Evolutionary conservation across 2,329 filamentous ascomycete genomes (phyloP), one percentile per base, ranked within the genome.

Genomic region (Cytospora schulzeri): DNA sequence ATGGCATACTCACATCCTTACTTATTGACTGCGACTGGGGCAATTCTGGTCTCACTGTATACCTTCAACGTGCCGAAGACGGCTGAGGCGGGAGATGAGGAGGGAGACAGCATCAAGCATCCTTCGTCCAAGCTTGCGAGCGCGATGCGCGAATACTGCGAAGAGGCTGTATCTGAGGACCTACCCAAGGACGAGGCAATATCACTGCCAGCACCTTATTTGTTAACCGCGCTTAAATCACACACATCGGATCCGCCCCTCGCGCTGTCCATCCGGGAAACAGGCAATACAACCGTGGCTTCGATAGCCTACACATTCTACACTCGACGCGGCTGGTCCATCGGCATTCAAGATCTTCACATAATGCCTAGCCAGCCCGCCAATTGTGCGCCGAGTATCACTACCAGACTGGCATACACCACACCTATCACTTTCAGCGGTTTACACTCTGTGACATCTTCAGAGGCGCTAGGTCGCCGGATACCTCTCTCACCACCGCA

Each of bases 331-430:
- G 93, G 93, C 31, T 97, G 93, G 91, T 93, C 91, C 9, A 85
- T 97, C 19, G 93, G 93, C 2, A 86, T 98, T n/a, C 94, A 98
- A 75, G 94, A 97, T 75, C 80, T 97, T 52, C 88, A 90, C 64
- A 83, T 96, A 52, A 76, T 72, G 0, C 48, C 55, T 5, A 53
- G 38, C 31, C 15, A 48, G 26, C 48, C 35, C 9, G 29, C 29
- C 3, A 62, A 64, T 24, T 11, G 51, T 17, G 61, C 64, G 22
- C 73, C 78, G 0, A 74, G 77, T 15, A 73, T 81, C 26, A 73
- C 69, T 0, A 80, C 78, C 3, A 71, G 75, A 9, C 70, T 81
- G 4, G 79, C 79, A 17, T 80, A 78, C 64, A 78, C 78, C 0
- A 57, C 72, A 2, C 76, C 78, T 1, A 65, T 78, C 6, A 66